These are phyloP conservation scores for Handroanthus guayacan DNA, from an alignment of 257 asterid species.

Conservation along the genomic window DNA sequence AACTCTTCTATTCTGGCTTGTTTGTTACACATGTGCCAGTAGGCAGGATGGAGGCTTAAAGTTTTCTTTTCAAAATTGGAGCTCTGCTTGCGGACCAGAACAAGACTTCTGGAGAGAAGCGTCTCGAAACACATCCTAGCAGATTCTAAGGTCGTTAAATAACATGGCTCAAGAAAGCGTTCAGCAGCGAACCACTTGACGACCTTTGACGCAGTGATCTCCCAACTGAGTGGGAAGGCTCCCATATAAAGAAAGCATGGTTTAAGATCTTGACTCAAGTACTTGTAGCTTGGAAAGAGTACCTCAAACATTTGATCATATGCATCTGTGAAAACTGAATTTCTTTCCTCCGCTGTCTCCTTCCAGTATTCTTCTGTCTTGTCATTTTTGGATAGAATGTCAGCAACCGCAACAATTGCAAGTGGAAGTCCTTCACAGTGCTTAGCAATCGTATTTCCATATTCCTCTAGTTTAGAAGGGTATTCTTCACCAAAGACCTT, in stretches of 20 bases:
- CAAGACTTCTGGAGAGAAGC: background rate
- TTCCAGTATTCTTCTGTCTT: constrained; percentile 16
- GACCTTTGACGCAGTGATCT: constrained; percentile 9
- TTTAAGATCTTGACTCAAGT: constrained; percentile 25
- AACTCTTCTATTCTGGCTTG: background rate
- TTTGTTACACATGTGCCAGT: background rate
- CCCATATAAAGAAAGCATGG: constrained; percentile 39
- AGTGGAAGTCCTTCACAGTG: constrained; percentile 43
- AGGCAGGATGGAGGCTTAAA: constrained; percentile 13
- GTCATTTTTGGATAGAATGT: background rate
- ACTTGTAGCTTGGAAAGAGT: constrained; percentile 33
- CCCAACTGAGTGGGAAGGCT: constrained; percentile 25
- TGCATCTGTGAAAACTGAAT: background rate
- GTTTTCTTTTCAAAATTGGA: background rate
- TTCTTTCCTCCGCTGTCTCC: background rate
- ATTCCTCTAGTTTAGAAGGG: constrained; percentile 10
- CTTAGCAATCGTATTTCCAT: constrained; percentile 17
- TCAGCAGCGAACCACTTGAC: constrained; percentile 22
- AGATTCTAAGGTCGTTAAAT: background rate
- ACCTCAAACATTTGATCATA: constrained; percentile 4
- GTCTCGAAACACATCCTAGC: background rate
- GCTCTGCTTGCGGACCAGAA: background rate
- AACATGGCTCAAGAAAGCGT: constrained; percentile 10
- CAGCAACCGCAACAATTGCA: constrained; percentile 27
- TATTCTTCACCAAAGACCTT: constrained; percentile 7